These are phyloP conservation scores for Asclepias syriaca DNA, from an alignment of 257 asterid genomes.

Conservation along the genomic window DNA sequence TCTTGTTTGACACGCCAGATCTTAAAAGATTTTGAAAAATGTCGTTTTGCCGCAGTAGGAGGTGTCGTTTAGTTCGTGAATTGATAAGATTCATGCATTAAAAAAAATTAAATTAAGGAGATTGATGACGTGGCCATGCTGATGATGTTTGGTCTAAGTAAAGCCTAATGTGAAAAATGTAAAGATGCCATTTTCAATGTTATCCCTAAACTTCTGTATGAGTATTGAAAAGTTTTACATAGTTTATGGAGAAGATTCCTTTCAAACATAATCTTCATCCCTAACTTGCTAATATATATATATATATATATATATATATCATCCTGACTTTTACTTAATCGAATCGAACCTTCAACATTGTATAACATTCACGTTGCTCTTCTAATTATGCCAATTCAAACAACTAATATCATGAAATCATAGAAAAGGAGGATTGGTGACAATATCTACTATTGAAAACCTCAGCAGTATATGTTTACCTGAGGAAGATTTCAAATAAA, in stretches of 20 bases:
- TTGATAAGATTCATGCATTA: neutral
- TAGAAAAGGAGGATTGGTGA: too few relatives aligned
- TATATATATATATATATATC: too few relatives aligned
- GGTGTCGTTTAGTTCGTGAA: slow-evolving; percentile 1
- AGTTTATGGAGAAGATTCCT: neutral
- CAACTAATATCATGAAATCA: too few relatives aligned
- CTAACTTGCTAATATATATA: too few relatives aligned
- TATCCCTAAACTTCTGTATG: too few relatives aligned
- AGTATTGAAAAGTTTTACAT: neutral
- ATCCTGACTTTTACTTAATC: too few relatives aligned
- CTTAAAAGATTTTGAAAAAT: neutral
- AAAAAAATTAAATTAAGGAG: neutral
- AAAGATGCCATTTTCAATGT: neutral
- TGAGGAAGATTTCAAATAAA: neutral
- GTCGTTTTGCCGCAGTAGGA: neutral
- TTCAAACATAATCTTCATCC: neutral
- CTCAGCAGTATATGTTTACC: too few relatives aligned
- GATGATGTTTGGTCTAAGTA: neutral
- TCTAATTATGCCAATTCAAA: too few relatives aligned
- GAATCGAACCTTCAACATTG: too few relatives aligned
- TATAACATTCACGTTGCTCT: too few relatives aligned
- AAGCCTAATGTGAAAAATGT: neutral
- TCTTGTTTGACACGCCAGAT: neutral
- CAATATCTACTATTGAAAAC: too few relatives aligned
- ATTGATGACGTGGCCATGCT: neutral